phyloP scores from a whole-genome alignment of 2,329 filamentous ascomycete species.

The Fusarium anthophilum region DNA sequence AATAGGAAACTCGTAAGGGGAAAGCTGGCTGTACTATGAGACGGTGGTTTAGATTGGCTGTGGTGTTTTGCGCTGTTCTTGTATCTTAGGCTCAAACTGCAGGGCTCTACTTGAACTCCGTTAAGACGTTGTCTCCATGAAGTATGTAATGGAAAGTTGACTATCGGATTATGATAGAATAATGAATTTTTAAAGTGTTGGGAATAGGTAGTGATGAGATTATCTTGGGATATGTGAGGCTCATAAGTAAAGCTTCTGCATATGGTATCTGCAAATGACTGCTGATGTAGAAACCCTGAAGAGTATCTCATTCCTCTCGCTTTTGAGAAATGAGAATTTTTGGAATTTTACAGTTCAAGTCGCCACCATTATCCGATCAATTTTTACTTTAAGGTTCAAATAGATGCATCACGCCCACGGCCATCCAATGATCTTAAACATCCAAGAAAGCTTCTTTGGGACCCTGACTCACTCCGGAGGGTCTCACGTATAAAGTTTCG shows the following conservation, averaged over 20 bases:
- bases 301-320: background rate
- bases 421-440: background rate
- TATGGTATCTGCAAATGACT: background rate
- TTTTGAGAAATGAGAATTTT: background rate
- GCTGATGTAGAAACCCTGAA: fast-evolving
- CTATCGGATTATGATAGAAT: fast-evolving
- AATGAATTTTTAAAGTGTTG: fast-evolving
- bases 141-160: background rate
- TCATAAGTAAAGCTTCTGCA: background rate
- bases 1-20: fast-evolving
- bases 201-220: background rate
- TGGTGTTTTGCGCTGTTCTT: background rate
- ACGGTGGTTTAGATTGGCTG: background rate
- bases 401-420: background rate
- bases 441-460: background rate
- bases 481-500: fast-evolving
- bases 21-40: background rate
- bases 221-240: fast-evolving
- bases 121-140: fast-evolving
- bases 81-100: fast-evolving
- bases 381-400: background rate
- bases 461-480: too few relatives aligned
- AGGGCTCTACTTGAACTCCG: too few relatives aligned
- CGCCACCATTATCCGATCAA: background rate
- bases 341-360: background rate